These are phyloP conservation scores for Moesziomyces globuligerus DNA, from an alignment of 1,284 basidiomycete species.

Conservation along the genomic window DNA sequence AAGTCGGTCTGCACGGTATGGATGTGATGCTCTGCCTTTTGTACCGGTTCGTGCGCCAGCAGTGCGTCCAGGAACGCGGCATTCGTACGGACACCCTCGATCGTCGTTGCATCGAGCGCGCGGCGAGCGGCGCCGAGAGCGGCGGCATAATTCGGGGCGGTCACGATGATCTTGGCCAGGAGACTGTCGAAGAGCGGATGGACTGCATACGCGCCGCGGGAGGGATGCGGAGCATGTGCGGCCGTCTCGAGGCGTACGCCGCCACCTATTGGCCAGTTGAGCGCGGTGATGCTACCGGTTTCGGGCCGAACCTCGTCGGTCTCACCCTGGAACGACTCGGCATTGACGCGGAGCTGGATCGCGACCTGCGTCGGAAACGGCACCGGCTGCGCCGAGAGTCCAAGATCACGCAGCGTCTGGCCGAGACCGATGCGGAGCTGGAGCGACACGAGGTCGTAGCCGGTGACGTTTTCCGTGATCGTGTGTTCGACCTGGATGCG, in stretches of 20 bases:
- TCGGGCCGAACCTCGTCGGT: conserved; percentile 30
- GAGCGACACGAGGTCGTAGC: conserved; percentile 27
- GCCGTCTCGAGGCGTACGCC: conserved; percentile 51
- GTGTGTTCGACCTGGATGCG: conserved; percentile 54
- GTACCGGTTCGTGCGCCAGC: conserved; percentile 18
- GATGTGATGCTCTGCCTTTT: conserved; percentile 13
- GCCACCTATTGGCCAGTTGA: conserved; percentile 31
- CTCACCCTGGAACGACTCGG: conserved; percentile 25
- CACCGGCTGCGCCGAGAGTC: background rate
- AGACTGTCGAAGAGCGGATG: conserved; percentile 51
- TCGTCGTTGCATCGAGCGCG: conserved; percentile 19
- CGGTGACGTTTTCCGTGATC: conserved; percentile 38
- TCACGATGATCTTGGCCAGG: conserved; percentile 53
- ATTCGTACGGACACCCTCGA: conserved; percentile 42
- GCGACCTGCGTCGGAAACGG: conserved; percentile 12
- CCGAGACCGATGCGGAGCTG: conserved; percentile 37
- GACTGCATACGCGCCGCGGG: conserved; percentile 15
- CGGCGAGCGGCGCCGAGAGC: conserved; percentile 17
- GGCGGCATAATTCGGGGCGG: conserved; percentile 19
- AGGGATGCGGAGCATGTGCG: conserved; percentile 32
- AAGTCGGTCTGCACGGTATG: conserved; percentile 25
- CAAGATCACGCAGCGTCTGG: conserved; percentile 12
- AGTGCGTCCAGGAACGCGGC: conserved; percentile 26
- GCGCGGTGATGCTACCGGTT: conserved; percentile 16
- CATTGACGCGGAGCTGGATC: conserved; percentile 45